These are phyloP conservation scores for Saccharum spontaneum DNA, from an alignment of 176 grass and related monocot species.

Conservation along the genomic window DNA sequence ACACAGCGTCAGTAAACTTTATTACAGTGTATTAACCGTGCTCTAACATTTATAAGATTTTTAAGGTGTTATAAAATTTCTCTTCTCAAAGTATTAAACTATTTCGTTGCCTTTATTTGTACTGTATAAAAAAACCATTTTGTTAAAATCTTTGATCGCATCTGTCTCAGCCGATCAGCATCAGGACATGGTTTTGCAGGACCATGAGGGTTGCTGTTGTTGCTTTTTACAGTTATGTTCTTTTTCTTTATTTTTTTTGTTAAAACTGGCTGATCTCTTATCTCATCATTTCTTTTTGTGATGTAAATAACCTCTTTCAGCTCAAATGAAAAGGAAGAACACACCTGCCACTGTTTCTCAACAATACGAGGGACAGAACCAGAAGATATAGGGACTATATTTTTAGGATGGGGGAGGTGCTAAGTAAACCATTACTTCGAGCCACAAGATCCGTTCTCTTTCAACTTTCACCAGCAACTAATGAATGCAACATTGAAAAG, in stretches of 20 bases:
- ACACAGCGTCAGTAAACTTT: background rate
- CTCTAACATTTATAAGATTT: no score
- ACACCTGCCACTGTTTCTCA: background rate
- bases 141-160: no score
- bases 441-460: background rate
- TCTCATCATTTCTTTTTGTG: background rate
- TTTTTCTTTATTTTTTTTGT: background rate
- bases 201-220: background rate
- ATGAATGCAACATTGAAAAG: background rate
- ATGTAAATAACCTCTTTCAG: background rate
- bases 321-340: background rate
- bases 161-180: background rate
- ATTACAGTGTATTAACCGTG: background rate
- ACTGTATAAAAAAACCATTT: background rate
- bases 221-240: background rate
- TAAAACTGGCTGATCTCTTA: background rate
- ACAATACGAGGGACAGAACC: background rate
- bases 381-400: no score
- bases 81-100: background rate
- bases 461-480: background rate
- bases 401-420: background rate
- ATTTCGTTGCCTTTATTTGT: background rate
- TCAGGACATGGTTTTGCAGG: background rate
- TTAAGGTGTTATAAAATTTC: background rate
- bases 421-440: background rate